These are phyloP conservation scores for Hypoxylon sp. DNA, from an alignment of 2,329 filamentous ascomycete species.

Conservation along the genomic window DNA sequence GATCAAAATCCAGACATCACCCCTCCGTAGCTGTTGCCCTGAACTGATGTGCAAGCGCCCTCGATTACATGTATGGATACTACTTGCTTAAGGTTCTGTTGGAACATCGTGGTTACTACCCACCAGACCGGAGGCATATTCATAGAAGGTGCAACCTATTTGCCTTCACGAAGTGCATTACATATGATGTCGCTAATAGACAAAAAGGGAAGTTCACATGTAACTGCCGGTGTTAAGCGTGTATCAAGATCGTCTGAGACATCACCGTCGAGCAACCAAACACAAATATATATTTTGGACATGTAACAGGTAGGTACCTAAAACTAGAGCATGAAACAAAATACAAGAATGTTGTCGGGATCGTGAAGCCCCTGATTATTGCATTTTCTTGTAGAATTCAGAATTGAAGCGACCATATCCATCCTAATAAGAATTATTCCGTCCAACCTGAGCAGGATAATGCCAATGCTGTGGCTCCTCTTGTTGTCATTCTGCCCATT, in stretches of 20 bases:
- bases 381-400: slow-evolving; percentile 19
- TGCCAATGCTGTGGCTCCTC: background rate
- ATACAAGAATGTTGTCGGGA: slow-evolving; percentile 26
- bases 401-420: slow-evolving; percentile 19
- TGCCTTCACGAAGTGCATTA: background rate
- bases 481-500: slow-evolving; percentile 1
- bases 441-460: background rate
- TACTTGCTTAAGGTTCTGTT: background rate
- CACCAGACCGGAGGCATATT: background rate
- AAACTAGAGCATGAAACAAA: slow-evolving; percentile 18
- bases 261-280: background rate
- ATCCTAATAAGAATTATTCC: slow-evolving; percentile 12
- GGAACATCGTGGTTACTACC: background rate
- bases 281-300: background rate
- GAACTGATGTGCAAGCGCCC: background rate
- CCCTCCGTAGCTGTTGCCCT: slow-evolving; percentile 10
- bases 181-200: background rate
- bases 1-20: background rate
- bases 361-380: slow-evolving; percentile 7
- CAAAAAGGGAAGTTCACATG: background rate
- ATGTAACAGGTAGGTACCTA: slow-evolving; percentile 12
- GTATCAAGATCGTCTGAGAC: background rate
- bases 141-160: background rate
- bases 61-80: background rate
- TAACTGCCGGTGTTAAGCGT: background rate